Conservation (phyloP, 257 asterid genomes). For the Solanum medicagineum region DNA sequence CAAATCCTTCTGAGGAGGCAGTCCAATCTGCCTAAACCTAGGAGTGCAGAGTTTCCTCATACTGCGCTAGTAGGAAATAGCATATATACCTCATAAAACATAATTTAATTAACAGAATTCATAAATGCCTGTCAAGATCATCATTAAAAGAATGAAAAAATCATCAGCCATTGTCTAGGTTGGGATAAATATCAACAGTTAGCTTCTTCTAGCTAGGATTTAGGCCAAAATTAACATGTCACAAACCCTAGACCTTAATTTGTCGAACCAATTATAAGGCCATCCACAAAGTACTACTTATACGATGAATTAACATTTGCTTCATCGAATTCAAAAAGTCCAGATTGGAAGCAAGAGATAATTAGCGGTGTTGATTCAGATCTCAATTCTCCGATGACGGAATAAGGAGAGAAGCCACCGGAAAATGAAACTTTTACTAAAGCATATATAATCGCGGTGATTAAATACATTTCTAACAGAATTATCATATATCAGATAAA, state of each 20-base stretch:
- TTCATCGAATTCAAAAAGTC: background rate
- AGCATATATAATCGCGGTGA: background rate
- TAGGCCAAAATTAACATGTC: background rate
- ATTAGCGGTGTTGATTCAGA: background rate
- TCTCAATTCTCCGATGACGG: background rate
- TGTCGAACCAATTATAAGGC: background rate
- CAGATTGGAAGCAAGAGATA: background rate
- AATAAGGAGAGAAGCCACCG: background rate
- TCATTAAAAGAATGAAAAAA: background rate
- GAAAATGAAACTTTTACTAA: background rate
- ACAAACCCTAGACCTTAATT: background rate
- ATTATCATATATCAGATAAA: background rate
- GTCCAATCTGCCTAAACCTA: background rate
- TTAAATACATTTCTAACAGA: background rate
- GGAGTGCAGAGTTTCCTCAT: background rate
- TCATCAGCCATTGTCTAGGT: background rate
- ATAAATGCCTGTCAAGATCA: background rate
- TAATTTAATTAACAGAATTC: background rate
- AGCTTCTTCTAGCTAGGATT: background rate
- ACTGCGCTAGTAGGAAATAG: background rate
- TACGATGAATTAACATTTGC: background rate
- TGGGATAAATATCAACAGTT: background rate
- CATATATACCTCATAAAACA: background rate
- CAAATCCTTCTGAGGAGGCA: background rate
- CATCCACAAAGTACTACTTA: background rate